Percentiles rank a stretch among this genome's conserved stretches.
phyloP scores from a whole-genome alignment of 305 asterid species.

The Withania somnifera region DNA sequence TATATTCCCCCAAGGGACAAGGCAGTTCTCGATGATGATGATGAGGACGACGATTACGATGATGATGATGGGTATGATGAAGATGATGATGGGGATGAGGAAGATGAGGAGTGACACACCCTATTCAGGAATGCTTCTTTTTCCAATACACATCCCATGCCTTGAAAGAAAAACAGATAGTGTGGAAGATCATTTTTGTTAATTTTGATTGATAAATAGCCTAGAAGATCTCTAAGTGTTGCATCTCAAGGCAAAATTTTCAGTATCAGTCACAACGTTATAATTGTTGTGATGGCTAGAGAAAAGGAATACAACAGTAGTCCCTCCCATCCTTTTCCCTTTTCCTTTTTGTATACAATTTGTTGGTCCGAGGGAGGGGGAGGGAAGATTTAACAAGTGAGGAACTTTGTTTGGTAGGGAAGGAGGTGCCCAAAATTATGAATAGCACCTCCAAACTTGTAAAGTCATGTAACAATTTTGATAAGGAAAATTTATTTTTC shows the following conservation, averaged over 20 bases:
- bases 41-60: accelerated
- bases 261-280: neutral
- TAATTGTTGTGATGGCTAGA: neutral
- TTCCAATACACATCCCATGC: neutral
- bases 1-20: neutral
- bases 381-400: neutral
- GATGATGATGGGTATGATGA: too few species aligned
- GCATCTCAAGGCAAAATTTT: neutral
- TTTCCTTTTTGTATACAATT: neutral
- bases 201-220: neutral
- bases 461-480: neutral
- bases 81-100: too few species aligned
- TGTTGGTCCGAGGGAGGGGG: neutral
- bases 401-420: neutral
- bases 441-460: neutral
- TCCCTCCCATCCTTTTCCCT: neutral
- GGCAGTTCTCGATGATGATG: neutral
- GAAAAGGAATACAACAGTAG: neutral
- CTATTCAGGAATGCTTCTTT: neutral
- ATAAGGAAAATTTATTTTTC: neutral
- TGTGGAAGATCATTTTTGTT: neutral
- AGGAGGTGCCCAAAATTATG: neutral
- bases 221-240: neutral
- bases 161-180: neutral
- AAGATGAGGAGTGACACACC: neutral